Evolutionary conservation across 768 basidiomycete species (phyloP), one percentile per base, ranked within the genome.

Genomic region (Russula olivacea): DNA sequence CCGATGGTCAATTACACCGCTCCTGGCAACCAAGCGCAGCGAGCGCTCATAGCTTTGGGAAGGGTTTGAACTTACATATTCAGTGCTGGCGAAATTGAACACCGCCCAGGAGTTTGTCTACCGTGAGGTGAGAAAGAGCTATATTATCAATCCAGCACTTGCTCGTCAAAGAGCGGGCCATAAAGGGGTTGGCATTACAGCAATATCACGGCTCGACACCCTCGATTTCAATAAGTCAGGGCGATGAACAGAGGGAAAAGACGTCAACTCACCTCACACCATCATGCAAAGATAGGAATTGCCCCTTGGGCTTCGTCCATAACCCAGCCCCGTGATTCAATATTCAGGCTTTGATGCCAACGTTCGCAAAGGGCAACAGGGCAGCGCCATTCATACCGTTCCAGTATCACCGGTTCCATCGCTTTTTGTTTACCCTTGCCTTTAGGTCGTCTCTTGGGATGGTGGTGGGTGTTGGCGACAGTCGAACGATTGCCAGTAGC

Each of bases 271-370:
- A 66, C 52, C 55, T 55, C 43, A 53, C 12, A 53, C 23, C 40
- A 49, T 63, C 54, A 68, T 49, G 54, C 67, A 56, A 66, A 68
- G 17, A 68, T 54, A 12, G 57, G 36, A 52, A 68, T 58, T 48
- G 66, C 66, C 11, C 67, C 67, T 53, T 61, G 58, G 21, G 55
- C 58, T 50, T 62, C 67, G n/a, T 68, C 65, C 64, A 68, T 66
- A 6, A 62, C 45, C 67, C 67, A 68, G 10, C 67, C 61, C 30
- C 56, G 55, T 34, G 49, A 47, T 43, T 66, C 65, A 10, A 68
- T 28, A 55, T 66, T 25, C 28, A 68, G 57, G 32, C 61, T 68
- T 36, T 60, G 15, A 49, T 68, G 67, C 12, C 45, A n/a, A 28
- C 55, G 65, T 11, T 59, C 58, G 51, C 67, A 68, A 30, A 43